phyloP scores from a whole-genome alignment of 139 green algal genomes.

The Dunaliella sp. region DNA sequence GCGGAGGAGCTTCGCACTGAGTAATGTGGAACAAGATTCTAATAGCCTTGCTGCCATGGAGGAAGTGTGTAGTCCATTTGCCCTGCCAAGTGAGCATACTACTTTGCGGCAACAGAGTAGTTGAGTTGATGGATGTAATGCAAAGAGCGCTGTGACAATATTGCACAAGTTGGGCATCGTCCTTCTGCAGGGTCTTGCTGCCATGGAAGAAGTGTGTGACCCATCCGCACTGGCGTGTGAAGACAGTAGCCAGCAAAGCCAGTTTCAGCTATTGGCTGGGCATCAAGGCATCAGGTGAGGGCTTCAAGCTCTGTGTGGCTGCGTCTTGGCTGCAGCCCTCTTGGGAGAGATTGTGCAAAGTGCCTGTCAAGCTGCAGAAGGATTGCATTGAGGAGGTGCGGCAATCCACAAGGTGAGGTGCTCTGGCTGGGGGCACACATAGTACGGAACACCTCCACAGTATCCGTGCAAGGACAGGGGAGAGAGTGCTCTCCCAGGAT shows the following conservation, averaged over 20 bases:
- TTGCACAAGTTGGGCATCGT: too few species aligned
- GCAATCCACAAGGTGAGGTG: background rate
- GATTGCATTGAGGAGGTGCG: background rate
- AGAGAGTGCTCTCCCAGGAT: background rate
- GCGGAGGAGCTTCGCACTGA: too few species aligned
- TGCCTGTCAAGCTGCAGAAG: background rate
- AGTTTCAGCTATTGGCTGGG: constrained; percentile 38
- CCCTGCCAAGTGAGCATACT: background rate
- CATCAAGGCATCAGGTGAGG: constrained; percentile 30
- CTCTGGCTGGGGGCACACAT: background rate
- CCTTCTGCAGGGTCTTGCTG: constrained; percentile 21
- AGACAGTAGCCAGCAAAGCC: constrained; percentile 20
- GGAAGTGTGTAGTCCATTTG: constrained; percentile 40
- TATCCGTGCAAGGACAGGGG: background rate
- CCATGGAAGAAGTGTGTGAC: constrained; percentile 44
- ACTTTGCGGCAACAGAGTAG: too few species aligned
- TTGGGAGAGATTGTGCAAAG: too few species aligned
- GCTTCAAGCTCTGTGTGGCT: too few species aligned
- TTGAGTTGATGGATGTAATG: too few species aligned
- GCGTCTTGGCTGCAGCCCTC: background rate
- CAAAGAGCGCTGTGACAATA: too few species aligned
- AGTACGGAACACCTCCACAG: background rate
- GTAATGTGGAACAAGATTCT: too few species aligned
- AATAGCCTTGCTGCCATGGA: constrained; percentile 37
- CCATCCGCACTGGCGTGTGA: background rate